Base-by-base conservation (phyloP, 306 rosid genomes). In the Cajanus cajan region DNA sequence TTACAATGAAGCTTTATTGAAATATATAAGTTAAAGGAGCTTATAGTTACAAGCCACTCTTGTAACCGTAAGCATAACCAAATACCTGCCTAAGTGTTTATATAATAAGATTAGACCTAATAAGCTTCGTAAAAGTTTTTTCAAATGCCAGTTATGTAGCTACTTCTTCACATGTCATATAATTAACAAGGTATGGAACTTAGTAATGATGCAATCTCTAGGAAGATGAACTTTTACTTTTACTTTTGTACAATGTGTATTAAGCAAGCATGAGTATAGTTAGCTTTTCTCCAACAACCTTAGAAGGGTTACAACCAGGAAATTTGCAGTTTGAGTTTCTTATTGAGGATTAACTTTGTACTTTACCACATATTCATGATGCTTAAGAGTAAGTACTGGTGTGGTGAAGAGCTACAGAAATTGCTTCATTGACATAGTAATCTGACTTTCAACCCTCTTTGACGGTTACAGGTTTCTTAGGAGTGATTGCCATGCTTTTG, bases 401-500 rank as follows among this genome's bases (percentile, higher is more conserved):
- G 19, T 34, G 59, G 9, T n/a, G 19, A 22, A 54, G 71, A 74
- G 14, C 50, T 58, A 64, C 77, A 8, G 55, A 74, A 82, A 16
- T 71, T 65, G 72, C 57, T 78, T 55, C 57, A 45, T 24, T 67
- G 36, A 73, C 57, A 28, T 68, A 54, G 9, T 71, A 52, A 3
- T 61, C 82, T 81, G 52, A 81, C 62, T 51, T 67, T 59, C 50
- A 0, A 24, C 67, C 37, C 51, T 82, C 54, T 67, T 76, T 76
- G 57, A 61, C 54, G 74, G 7, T 71, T 77, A 15, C 91, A 95
- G 98, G 98, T 59, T 74, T 80, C 24, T 4, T 95, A 28, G 97
- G 91, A 52, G 87, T 83, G 64, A 76, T 87, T 41, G 77, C 97
- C 61, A 86, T 90, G 98, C 90, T 95, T 62, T 74, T 89, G 76